These are phyloP conservation scores for Puccinia novopanici DNA, from an alignment of 1,284 basidiomycete genomes.

Conservation along the genomic window DNA sequence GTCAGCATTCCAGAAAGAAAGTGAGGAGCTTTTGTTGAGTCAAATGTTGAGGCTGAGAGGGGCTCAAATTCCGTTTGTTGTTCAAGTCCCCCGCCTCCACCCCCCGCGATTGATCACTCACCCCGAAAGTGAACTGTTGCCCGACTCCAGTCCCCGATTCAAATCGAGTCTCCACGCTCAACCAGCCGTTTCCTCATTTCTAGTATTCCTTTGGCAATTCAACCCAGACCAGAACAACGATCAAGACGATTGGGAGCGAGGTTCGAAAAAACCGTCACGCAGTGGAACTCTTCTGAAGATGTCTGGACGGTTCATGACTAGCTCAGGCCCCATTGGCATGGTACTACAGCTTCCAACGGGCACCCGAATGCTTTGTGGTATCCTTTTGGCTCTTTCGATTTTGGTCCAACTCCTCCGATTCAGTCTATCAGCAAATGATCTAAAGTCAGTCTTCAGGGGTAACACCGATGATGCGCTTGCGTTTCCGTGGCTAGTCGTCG, in stretches of 20 bases:
- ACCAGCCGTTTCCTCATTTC: too few relatives aligned
- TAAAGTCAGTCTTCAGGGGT: constrained; percentile 58
- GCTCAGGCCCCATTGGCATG: constrained; percentile 56
- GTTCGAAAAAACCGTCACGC: neutral
- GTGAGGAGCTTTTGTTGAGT: too few relatives aligned
- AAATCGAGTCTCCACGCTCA: too few relatives aligned
- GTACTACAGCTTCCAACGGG: constrained; percentile 73
- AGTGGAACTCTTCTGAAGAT: constrained; percentile 9
- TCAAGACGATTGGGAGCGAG: neutral
- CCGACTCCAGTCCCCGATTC: too few relatives aligned
- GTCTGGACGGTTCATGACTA: constrained; percentile 49
- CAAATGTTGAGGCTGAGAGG: too few relatives aligned
- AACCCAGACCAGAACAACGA: neutral
- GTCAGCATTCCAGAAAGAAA: too few relatives aligned
- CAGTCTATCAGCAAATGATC: constrained; percentile 54
- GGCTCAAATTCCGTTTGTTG: too few relatives aligned
- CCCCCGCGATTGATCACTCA: too few relatives aligned
- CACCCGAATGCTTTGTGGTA: constrained; percentile 73
- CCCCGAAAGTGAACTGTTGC: too few relatives aligned
- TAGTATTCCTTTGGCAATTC: neutral
- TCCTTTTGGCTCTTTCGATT: constrained; percentile 69
- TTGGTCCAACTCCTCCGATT: constrained; percentile 69
- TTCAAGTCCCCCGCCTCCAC: too few relatives aligned
- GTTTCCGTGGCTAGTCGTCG: constrained; percentile 76
- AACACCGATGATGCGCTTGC: constrained; percentile 61